Conservation (phyloP, 805 yeast genomes). For the Candida broadrunensis region DNA sequence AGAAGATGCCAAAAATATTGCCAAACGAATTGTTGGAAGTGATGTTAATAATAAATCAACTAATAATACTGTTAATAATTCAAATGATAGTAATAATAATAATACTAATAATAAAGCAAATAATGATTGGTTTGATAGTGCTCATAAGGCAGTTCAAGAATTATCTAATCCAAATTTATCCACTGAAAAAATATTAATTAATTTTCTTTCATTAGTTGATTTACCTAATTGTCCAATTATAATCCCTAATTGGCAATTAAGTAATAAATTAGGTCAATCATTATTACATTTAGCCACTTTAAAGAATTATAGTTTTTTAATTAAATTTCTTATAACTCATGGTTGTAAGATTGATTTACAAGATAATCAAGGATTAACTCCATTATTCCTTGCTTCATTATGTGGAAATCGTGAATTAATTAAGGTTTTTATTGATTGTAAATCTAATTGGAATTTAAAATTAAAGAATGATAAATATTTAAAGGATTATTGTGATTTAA, state of each 20-base stretch:
- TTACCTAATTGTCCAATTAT: conserved; percentile 60
- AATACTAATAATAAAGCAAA: conserved; percentile 16
- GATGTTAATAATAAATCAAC: conserved; percentile 21
- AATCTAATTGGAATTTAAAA: conserved; percentile 53
- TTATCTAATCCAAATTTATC: conserved; percentile 43
- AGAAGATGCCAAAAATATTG: conserved; percentile 93
- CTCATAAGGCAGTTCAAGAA: conserved; percentile 48
- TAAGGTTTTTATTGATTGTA: conserved; percentile 57
- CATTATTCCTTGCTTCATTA: conserved; percentile 82
- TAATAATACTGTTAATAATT: not conserved
- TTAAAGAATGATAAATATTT: conserved; percentile 48
- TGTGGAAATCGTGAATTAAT: conserved; percentile 70
- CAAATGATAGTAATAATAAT: conserved; percentile 5
- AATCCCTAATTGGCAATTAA: conserved; percentile 74
- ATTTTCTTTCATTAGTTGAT: conserved; percentile 57
- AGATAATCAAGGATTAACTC: conserved; percentile 82
- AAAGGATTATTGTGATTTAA: conserved; percentile 43
- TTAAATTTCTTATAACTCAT: conserved; percentile 61
- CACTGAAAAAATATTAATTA: conserved; percentile 48
- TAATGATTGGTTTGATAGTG: conserved; percentile 51
- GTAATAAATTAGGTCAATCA: conserved; percentile 82
- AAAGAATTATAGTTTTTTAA: conserved; percentile 65
- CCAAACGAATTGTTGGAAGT: conserved; percentile 82
- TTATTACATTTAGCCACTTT: conserved; percentile 82
- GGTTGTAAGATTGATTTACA: conserved; percentile 65